Evolutionary conservation across 1,139 yeast species (phyloP), one percentile per base, ranked within the genome.

Genomic region (Wickerhamomyces sp.): DNA sequence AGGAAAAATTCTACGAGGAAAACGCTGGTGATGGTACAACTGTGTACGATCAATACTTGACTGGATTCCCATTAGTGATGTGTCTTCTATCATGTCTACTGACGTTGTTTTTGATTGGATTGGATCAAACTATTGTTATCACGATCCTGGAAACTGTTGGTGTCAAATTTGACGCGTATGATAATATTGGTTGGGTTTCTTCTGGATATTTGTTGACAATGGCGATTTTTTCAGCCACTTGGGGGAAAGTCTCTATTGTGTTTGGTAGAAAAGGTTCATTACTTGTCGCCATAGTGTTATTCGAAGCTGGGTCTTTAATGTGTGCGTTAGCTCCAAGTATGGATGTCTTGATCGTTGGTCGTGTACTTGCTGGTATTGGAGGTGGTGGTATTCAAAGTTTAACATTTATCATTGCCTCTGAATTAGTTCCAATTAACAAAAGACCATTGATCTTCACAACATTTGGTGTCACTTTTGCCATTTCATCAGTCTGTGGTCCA

Each of bases 321-420:
- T 70, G 80, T 34, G 91, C 81, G 0, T 60, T 81, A 6, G 69
- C 90, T 0, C 68, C 61, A 18, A 70, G 71, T 36, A 81, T 83
- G 81, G 68, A 72, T 52, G 75, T 77, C 72, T 64, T 84, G 44
- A 81, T 85, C 49, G 88, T 80, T 1, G 91, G 89, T 1, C 71
- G 93, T 55, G 82, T 81, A 7, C 66, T 85, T 34, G 81, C 83
- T 44, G 94, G 94, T 45, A 58, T 80, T 41, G 94, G 93, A 14
- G 91, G 84, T 9, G 85, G 88, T 36, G 87, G 87, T 10, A 73
- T 83, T 37, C 80, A 78, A 53, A 71, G 82, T 2, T 67, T 83
- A 68, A 78, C 76, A 10, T 70, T 75, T 47, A 77, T 83, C 34
- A 76, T 84, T 41, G 66, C 79, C 26, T 73, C 84, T 6, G 89